Evolutionary conservation across 2,329 filamentous ascomycete species (phyloP).

Genomic region (Sporothrix dimorphospora): DNA sequence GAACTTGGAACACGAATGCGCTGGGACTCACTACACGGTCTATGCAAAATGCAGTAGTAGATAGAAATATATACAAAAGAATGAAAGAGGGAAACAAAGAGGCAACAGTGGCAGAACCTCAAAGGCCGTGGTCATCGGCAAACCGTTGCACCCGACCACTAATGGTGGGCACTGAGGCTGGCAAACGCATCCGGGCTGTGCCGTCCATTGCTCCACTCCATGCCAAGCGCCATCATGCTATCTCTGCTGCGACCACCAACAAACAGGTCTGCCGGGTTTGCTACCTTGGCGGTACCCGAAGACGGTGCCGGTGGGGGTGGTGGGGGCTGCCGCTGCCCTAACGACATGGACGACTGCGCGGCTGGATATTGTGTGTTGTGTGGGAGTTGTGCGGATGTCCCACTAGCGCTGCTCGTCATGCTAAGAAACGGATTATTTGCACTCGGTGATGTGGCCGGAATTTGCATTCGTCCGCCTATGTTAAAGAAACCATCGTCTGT

Average conservation of each 20-base stretch:
- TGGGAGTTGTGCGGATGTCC: not conserved
- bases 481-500: not conserved
- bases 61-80: constrained; percentile 2
- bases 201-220: constrained; percentile 68
- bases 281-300: constrained; percentile 34
- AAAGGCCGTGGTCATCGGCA: not conserved
- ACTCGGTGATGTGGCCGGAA: not conserved
- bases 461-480: not conserved
- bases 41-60: not conserved
- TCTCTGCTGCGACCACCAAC: constrained; percentile 64
- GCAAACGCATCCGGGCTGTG: constrained; percentile 82
- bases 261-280: constrained; percentile 30
- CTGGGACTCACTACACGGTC: not conserved
- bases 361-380: not conserved
- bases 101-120: not conserved
- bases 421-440: constrained; percentile 63
- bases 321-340: constrained; percentile 28
- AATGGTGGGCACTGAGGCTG: constrained; percentile 67
- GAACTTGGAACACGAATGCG: not conserved
- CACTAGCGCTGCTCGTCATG: constrained; percentile 29
- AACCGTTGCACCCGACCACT: constrained; percentile 26
- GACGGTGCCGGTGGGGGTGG: constrained; percentile 32
- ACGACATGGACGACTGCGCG: not conserved
- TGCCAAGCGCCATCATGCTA: constrained; percentile 69
- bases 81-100: not conserved